These are phyloP conservation scores for Thermoascus crustaceus DNA, from an alignment of 2,329 filamentous ascomycete species.

Conservation along the genomic window DNA sequence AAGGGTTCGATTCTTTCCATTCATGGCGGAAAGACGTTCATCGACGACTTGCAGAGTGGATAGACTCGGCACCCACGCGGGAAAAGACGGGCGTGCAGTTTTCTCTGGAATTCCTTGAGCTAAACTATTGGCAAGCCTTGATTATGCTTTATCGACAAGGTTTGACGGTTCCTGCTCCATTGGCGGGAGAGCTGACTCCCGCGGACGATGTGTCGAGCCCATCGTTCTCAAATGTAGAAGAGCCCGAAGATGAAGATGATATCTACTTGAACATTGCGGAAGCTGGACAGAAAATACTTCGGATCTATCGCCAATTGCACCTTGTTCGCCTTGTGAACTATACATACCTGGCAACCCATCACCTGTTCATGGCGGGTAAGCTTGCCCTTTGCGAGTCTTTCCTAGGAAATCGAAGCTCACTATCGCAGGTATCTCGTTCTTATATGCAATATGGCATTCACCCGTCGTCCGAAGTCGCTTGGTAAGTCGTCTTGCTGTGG, in stretches of 20 bases:
- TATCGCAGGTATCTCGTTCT: conserved; percentile 64
- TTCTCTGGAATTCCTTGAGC: conserved; percentile 77
- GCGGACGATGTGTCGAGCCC: conserved; percentile 54
- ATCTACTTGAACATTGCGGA: conserved; percentile 94
- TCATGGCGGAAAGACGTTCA: conserved; percentile 87
- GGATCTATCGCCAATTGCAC: conserved; percentile 84
- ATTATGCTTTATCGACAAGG: conserved; percentile 94
- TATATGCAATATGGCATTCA: conserved; percentile 97
- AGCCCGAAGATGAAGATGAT: conserved; percentile 68
- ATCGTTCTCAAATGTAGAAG: conserved; percentile 36
- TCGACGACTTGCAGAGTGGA: conserved; percentile 75
- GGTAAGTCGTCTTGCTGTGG: conserved; percentile 46
- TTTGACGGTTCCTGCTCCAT: conserved; percentile 71
- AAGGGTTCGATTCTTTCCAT: conserved; percentile 74
- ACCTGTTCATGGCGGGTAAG: conserved; percentile 90
- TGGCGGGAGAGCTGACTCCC: conserved; percentile 66
- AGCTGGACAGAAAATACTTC: conserved; percentile 84
- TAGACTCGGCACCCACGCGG: conserved; percentile 67
- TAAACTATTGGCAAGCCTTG: conserved; percentile 97
- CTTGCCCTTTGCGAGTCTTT: conserved; percentile 5
- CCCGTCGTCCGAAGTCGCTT: conserved; percentile 76
- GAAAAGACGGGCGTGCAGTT: conserved; percentile 80
- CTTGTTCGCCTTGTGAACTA: conserved; percentile 86
- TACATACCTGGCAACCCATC: conserved; percentile 89
- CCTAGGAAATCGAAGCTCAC: conserved; percentile 10